Conservation (phyloP, 2,329 filamentous ascomycete genomes). For the Lasiodiplodia hormozganensis region DNA sequence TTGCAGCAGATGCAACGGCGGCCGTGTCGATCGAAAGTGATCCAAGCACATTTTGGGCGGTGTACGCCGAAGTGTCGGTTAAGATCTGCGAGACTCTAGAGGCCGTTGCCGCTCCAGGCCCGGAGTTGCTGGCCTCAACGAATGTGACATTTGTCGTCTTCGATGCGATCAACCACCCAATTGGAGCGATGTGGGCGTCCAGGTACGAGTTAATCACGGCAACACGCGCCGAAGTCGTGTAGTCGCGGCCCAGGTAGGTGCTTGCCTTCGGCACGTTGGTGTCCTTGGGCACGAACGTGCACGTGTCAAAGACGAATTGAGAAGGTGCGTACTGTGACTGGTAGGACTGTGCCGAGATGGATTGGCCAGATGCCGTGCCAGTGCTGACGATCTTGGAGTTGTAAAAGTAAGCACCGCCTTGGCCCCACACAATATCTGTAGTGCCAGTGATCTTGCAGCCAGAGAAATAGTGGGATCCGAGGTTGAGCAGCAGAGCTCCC, state of each 20-base stretch:
- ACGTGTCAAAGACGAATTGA: constrained; percentile 12
- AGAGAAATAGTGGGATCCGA: constrained; percentile 2
- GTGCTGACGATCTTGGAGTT: constrained; percentile 17
- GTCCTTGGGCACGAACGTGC: constrained; percentile 1
- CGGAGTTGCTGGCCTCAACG: constrained; percentile 11
- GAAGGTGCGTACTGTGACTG: constrained; percentile 9
- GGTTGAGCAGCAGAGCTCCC: constrained; percentile 10
- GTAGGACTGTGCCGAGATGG: constrained; percentile 7
- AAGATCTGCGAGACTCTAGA: constrained; percentile 6
- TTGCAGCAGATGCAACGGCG: neutral
- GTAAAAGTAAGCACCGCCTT: constrained; percentile 15
- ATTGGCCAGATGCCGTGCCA: neutral
- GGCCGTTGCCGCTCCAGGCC: neutral
- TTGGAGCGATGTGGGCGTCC: constrained; percentile 9
- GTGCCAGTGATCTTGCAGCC: constrained; percentile 8
- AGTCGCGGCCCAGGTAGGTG: constrained; percentile 14
- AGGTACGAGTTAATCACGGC: constrained; percentile 8
- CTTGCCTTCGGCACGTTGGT: neutral
- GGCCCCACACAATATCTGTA: constrained; percentile 7
- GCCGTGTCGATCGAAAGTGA: constrained; percentile 9
- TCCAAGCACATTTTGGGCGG: neutral
- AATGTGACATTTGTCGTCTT: constrained; percentile 18
- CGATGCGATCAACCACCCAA: constrained; percentile 10
- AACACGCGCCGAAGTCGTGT: constrained; percentile 5
- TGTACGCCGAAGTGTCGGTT: constrained; percentile 1